Evolutionary conservation across 305 asterid genomes (phyloP).

Genomic region (Fraxinus floribunda): DNA sequence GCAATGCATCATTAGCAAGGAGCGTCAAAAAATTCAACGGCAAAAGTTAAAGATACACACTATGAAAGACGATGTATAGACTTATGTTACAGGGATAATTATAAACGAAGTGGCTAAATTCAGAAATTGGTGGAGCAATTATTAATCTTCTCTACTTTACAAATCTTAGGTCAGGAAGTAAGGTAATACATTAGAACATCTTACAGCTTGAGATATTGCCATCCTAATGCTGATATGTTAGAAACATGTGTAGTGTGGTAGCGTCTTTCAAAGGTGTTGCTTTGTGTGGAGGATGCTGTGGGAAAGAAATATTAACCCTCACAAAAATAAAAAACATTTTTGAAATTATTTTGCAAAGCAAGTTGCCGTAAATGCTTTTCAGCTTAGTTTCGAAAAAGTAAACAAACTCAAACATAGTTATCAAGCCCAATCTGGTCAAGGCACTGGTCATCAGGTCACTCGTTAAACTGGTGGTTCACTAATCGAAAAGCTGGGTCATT

Average conservation of each 20-base stretch:
- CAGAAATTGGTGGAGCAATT: background rate
- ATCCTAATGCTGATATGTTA: background rate
- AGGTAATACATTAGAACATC: background rate
- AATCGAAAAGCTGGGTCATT: background rate
- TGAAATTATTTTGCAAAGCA: background rate
- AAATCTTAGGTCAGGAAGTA: background rate
- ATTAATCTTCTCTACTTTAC: background rate
- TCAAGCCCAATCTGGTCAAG: background rate
- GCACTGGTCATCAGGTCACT: background rate
- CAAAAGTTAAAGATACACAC: background rate
- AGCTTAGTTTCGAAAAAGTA: background rate
- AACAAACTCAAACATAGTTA: background rate
- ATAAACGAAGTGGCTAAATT: background rate
- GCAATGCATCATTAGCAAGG: background rate
- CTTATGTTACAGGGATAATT: background rate
- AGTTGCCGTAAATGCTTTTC: background rate
- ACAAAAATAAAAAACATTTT: background rate
- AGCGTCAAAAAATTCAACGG: background rate
- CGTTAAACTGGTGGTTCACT: background rate
- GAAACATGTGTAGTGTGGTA: background rate
- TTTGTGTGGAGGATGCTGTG: background rate
- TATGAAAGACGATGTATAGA: background rate
- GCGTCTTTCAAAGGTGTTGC: background rate
- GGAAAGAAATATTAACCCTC: background rate
- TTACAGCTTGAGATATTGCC: background rate